Evolutionary conservation across 1,139 yeast species (phyloP).

Genomic region (Pichia kudriavzevii): DNA sequence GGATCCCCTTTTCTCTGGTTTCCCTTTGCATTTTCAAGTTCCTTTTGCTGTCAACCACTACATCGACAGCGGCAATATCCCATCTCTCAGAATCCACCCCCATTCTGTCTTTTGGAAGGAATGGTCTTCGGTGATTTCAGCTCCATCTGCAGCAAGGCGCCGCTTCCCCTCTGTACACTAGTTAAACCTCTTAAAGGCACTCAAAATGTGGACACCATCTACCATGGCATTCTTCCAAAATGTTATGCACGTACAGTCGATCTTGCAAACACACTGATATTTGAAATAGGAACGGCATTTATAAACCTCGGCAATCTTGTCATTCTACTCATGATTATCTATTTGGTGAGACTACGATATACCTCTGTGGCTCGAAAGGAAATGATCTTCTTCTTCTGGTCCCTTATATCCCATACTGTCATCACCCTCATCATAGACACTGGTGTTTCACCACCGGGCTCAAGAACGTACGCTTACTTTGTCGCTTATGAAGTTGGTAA

Average conservation of each 20-base stretch:
- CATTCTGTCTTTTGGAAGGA: too few species aligned
- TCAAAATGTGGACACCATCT: slow-evolving; percentile 16
- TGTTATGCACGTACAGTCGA: slow-evolving; percentile 86
- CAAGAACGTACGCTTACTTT: slow-evolving; percentile 67
- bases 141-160: slow-evolving; percentile 55
- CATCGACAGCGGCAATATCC: too few species aligned
- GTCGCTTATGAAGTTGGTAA: slow-evolving; percentile 76
- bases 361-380: slow-evolving; percentile 93
- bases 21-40: too few species aligned
- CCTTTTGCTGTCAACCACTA: too few species aligned
- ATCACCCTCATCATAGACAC: slow-evolving; percentile 75
- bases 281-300: slow-evolving; percentile 85
- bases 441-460: slow-evolving; percentile 87
- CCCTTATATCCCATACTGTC: slow-evolving; percentile 50
- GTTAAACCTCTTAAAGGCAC: slow-evolving; percentile 32
- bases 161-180: slow-evolving; percentile 74
- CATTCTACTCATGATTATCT: slow-evolving; percentile 63
- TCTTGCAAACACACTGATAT: slow-evolving; percentile 83
- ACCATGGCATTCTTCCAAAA: slow-evolving; percentile 55
- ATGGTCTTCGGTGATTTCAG: slow-evolving; percentile 68
- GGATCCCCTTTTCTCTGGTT: too few species aligned
- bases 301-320: slow-evolving; percentile 69
- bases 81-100: too few species aligned
- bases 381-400: slow-evolving; percentile 66
- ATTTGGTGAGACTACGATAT: slow-evolving; percentile 72